Evolutionary conservation across 2,329 filamentous ascomycete species (phyloP).

Genomic region (Raffaelea deltoideospora): DNA sequence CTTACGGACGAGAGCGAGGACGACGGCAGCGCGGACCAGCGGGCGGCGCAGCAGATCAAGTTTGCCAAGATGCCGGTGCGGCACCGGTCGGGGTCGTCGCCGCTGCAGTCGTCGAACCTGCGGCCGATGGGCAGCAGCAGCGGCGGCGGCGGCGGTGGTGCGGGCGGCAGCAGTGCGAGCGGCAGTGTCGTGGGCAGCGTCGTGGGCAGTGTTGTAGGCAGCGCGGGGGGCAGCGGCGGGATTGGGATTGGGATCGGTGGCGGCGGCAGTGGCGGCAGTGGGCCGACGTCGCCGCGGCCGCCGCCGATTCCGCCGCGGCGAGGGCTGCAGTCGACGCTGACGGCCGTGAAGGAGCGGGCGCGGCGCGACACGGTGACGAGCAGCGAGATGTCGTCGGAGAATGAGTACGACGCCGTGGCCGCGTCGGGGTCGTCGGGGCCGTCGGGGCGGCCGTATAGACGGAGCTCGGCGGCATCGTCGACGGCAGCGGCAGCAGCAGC

Average conservation of each 20-base stretch:
- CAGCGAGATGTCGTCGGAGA: conserved; percentile 72
- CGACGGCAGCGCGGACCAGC: conserved; percentile 42
- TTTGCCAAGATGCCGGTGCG: conserved; percentile 93
- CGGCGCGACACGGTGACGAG: conserved; percentile 66
- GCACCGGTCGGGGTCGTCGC: conserved; percentile 75
- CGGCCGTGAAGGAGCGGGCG: conserved; percentile 53
- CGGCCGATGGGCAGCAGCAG: conserved; percentile 23
- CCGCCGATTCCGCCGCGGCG: conserved; percentile 28
- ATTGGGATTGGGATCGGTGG: too few relatives aligned
- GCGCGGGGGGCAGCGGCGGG: too few relatives aligned
- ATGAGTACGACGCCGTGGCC: conserved; percentile 52
- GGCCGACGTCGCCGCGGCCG: conserved; percentile 25
- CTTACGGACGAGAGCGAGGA: conserved; percentile 75
- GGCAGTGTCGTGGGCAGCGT: too few relatives aligned
- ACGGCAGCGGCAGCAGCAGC: not conserved
- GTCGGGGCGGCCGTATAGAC: conserved; percentile 43
- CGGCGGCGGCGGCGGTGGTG: conserved; percentile 11
- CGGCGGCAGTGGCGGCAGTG: not conserved
- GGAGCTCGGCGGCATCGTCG: conserved; percentile 30
- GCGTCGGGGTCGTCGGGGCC: conserved; percentile 49
- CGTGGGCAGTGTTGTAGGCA: too few relatives aligned
- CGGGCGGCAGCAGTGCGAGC: not conserved
- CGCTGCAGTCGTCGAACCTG: conserved; percentile 52
- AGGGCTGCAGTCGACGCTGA: conserved; percentile 57
- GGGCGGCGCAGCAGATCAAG: conserved; percentile 78